Evolutionary conservation across 768 basidiomycete genomes (phyloP).

Genomic region (Rossbeevera mucosa): DNA sequence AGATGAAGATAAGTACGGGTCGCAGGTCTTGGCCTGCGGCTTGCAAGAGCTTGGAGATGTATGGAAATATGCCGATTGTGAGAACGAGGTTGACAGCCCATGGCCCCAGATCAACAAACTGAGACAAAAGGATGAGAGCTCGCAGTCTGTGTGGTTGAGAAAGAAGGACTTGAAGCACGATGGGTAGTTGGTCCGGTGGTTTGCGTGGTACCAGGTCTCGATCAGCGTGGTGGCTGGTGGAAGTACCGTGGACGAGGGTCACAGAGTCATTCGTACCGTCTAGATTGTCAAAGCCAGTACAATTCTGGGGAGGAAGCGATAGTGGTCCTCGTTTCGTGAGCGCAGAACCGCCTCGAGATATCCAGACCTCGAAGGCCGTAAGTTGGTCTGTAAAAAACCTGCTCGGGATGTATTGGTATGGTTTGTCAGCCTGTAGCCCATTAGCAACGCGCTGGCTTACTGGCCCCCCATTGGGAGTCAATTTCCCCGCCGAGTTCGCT

Average conservation of each 20-base stretch:
- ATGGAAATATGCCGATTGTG: slow-evolving; percentile 97
- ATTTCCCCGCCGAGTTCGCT: slow-evolving; percentile 20
- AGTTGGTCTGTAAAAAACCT: slow-evolving; percentile 95
- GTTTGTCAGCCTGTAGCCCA: slow-evolving; percentile 35
- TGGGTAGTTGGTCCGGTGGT: slow-evolving; percentile 95
- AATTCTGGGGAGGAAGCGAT: slow-evolving; percentile 55
- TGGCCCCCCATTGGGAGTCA: slow-evolving; percentile 7
- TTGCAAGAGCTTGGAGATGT: slow-evolving; percentile 93
- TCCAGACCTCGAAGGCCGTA: slow-evolving; percentile 98
- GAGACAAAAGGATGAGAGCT: slow-evolving; percentile 91
- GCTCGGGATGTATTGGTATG: slow-evolving; percentile 77
- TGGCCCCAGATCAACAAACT: slow-evolving; percentile 96
- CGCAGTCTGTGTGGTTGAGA: slow-evolving; percentile 94
- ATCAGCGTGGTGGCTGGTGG: slow-evolving; percentile 16
- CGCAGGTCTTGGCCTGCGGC: slow-evolving; percentile 93
- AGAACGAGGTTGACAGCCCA: slow-evolving; percentile 98
- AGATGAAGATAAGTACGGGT: slow-evolving; percentile 97
- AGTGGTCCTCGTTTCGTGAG: slow-evolving; percentile 72
- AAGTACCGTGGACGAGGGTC: slow-evolving; percentile 16
- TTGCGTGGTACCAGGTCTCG: slow-evolving; percentile 71
- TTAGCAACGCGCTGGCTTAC: slow-evolving; percentile 20
- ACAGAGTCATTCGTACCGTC: slow-evolving; percentile 15
- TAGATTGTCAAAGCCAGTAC: slow-evolving; percentile 26
- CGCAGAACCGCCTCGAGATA: slow-evolving; percentile 87
- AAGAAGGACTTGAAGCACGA: slow-evolving; percentile 93